Base-by-base conservation (phyloP, 345 rosid genomes). In the Bruguiera parviflora region DNA sequence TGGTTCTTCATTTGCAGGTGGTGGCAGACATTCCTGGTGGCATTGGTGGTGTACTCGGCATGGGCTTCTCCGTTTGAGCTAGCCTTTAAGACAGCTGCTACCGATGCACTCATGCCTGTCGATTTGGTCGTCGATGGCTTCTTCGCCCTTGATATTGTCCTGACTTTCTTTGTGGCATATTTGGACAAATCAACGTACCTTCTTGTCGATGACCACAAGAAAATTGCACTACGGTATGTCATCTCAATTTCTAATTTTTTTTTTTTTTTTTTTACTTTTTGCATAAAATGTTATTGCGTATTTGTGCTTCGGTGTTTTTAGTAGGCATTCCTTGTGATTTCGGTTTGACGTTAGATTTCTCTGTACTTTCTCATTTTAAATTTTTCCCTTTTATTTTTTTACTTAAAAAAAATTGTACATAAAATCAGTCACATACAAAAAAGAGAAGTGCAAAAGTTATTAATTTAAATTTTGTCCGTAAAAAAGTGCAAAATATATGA, bases 91-190 rank as follows among this genome's bases (percentile, higher is more conserved):
- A 86, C 46, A 77, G 86, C 86, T 2, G 79, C 87, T 0, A 81
- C 82, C 1, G 96, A 92, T 18, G 66, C 75, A 18, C 83, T 95
- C 6, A 2, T 80, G 75, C 53, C 68, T 53, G 61, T 86, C 61
- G 99, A 95, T 79, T 80, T 87, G 77, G 81, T 77, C 20, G 96
- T 92, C 24, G 99, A 95, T 76, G 77, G 73, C 28, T 88, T 88
- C 86, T 95, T 95, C 33, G 92, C 89, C 76, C 31, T 65, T 19
- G 99, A 95, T 69, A 95, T 95, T n/a, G 6, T 84, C 77, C 67
- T 91, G 13, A 95, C 97, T 32, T 92, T 95, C 83, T 95, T 95
- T 32, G 99, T 92, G 13, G 95, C 96, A 32, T 91, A 92, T 77
- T 73, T 95, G 71, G 97, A 95, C 75, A 87, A 64, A 28, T 60